phyloP scores from a whole-genome alignment of 257 asterid species.

The Thymus quinquecostatus region DNA sequence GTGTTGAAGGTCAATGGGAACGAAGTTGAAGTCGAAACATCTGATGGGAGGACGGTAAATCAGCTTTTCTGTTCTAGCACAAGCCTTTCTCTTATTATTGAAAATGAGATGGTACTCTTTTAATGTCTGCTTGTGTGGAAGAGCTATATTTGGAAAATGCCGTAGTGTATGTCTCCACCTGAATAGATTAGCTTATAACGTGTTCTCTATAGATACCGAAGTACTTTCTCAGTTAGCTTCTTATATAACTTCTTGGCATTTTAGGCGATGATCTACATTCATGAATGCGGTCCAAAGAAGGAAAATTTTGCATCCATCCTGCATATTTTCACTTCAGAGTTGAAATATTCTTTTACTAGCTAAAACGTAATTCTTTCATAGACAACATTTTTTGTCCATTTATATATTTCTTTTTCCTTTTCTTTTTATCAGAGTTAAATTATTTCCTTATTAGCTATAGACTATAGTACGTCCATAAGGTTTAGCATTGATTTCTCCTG shows the following conservation, averaged over 20 bases:
- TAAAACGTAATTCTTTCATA: background rate
- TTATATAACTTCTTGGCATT: background rate
- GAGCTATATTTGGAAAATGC: slow-evolving; percentile 1
- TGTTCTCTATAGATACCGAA: background rate
- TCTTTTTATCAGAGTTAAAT: background rate
- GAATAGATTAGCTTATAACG: slow-evolving; percentile 10
- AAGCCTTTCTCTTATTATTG: background rate
- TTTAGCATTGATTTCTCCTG: too few species aligned
- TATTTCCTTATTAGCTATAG: background rate
- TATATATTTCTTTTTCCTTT: background rate
- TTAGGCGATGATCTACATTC: background rate
- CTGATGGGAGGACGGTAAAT: slow-evolving; percentile 66
- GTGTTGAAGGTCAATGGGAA: slow-evolving; percentile 64
- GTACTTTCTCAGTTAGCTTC: background rate
- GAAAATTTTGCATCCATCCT: background rate
- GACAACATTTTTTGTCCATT: background rate
- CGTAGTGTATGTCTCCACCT: slow-evolving; percentile 7
- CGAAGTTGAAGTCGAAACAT: slow-evolving; percentile 58
- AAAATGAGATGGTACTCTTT: background rate
- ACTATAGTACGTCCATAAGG: too few species aligned
- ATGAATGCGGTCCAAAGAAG: background rate
- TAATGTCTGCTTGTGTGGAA: background rate
- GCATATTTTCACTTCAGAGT: background rate
- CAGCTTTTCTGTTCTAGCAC: slow-evolving; percentile 10
- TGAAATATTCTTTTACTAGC: background rate